Percentiles rank a stretch among this genome's conserved stretches.
Evolutionary conservation across 805 yeast genomes (phyloP).

Genomic region (Yamadazyma nakazawae): DNA sequence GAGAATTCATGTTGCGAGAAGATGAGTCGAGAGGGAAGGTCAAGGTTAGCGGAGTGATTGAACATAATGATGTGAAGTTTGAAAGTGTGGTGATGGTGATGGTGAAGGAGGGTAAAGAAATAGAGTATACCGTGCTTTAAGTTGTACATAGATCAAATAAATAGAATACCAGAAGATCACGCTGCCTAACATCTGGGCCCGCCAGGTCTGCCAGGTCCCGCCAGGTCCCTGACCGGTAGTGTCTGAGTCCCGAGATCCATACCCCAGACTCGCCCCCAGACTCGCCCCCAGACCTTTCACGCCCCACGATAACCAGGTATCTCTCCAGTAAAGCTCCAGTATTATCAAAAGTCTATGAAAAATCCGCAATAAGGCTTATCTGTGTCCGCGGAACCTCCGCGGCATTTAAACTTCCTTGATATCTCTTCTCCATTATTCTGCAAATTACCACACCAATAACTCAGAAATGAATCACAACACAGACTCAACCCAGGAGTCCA

Average conservation of each 20-base stretch:
- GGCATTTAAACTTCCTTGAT: background rate
- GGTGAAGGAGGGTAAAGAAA: conserved; percentile 2
- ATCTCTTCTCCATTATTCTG: too few species aligned
- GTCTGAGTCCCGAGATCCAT: too few species aligned
- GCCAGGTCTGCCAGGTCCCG: too few species aligned
- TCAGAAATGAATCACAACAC: background rate
- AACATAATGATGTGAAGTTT: conserved; percentile 12
- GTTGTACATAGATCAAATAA: background rate
- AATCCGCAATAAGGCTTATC: background rate
- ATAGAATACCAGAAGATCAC: background rate
- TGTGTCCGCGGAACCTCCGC: background rate
- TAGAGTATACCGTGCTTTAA: conserved; percentile 11
- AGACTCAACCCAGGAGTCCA: background rate
- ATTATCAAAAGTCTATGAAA: too few species aligned
- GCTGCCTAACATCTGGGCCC: too few species aligned
- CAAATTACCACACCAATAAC: background rate
- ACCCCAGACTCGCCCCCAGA: too few species aligned
- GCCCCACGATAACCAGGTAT: too few species aligned
- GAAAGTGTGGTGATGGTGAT: conserved; percentile 3
- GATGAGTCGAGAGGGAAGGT: conserved; percentile 9
- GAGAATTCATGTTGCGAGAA: conserved; percentile 11
- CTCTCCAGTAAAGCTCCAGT: too few species aligned
- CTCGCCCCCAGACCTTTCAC: background rate
- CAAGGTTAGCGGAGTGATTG: conserved; percentile 9
- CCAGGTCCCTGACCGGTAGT: too few species aligned